These are phyloP conservation scores for Solanum ossicruentum DNA, from an alignment of 257 asterid species.

Conservation along the genomic window DNA sequence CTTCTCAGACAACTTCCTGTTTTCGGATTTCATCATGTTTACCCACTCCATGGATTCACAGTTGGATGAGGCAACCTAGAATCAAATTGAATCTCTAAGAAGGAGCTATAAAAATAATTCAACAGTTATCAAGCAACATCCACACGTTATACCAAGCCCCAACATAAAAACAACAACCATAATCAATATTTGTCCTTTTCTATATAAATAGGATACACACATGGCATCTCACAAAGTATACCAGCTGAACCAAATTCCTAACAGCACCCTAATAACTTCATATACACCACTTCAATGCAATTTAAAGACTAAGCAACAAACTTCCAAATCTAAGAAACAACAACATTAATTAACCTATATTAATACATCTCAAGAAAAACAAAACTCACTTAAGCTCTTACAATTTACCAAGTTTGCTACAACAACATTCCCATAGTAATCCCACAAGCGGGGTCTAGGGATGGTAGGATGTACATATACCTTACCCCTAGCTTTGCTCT, in stretches of 20 bases:
- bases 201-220: background rate
- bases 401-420: background rate
- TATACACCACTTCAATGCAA: background rate
- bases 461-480: background rate
- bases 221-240: background rate
- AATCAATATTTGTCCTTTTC: background rate
- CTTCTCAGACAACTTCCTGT: conserved; percentile 8
- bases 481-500: background rate
- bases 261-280: background rate
- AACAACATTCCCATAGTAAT: background rate
- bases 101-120: background rate
- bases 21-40: conserved; percentile 5
- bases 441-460: background rate
- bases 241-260: background rate
- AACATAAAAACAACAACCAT: background rate
- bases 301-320: background rate
- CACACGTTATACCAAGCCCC: background rate
- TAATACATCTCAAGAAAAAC: background rate
- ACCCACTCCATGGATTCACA: conserved; percentile 12
- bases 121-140: background rate
- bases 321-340: background rate
- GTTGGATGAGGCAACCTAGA: background rate
- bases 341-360: background rate
- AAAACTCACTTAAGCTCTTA: background rate
- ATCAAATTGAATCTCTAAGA: background rate